Evolutionary conservation across 345 rosid species (phyloP).

Genomic region (Eutrema japonicum): DNA sequence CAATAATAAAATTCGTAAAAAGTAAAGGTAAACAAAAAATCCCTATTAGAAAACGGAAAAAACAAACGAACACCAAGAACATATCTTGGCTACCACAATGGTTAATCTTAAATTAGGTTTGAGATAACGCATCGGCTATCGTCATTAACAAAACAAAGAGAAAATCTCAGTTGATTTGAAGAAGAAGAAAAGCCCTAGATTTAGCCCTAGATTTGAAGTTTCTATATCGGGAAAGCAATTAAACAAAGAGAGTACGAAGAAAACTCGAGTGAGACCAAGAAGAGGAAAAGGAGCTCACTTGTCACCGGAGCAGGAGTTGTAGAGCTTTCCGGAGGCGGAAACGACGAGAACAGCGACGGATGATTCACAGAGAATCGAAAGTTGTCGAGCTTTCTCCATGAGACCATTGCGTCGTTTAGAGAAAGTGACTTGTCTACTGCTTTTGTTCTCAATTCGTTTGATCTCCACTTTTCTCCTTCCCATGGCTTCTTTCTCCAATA

Average conservation of each 20-base stretch:
- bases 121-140: not conserved
- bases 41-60: not conserved
- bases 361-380: constrained; percentile 71
- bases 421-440: constrained; percentile 71
- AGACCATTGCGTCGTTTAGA: constrained; percentile 68
- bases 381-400: constrained; percentile 73
- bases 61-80: constrained; percentile 32
- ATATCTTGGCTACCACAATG: constrained; percentile 17
- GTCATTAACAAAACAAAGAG: not conserved
- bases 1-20: too few species aligned
- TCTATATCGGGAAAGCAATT: constrained; percentile 9
- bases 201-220: not conserved
- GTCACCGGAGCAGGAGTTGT: constrained; percentile 54
- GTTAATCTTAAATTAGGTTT: constrained; percentile 23
- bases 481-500: constrained; percentile 35
- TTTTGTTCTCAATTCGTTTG: constrained; percentile 69
- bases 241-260: constrained; percentile 6
- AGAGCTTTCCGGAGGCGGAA: constrained; percentile 62
- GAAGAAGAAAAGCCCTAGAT: constrained; percentile 22
- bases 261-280: constrained; percentile 15
- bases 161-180: constrained; percentile 27
- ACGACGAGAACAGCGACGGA: constrained; percentile 57
- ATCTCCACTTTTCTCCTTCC: constrained; percentile 68
- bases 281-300: constrained; percentile 43
- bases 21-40: too few species aligned